Evolutionary conservation across 495 filamentous ascomycete genomes (phyloP), one percentile per base, ranked within the genome.

Genomic region (Baudoinia panamericana): DNA sequence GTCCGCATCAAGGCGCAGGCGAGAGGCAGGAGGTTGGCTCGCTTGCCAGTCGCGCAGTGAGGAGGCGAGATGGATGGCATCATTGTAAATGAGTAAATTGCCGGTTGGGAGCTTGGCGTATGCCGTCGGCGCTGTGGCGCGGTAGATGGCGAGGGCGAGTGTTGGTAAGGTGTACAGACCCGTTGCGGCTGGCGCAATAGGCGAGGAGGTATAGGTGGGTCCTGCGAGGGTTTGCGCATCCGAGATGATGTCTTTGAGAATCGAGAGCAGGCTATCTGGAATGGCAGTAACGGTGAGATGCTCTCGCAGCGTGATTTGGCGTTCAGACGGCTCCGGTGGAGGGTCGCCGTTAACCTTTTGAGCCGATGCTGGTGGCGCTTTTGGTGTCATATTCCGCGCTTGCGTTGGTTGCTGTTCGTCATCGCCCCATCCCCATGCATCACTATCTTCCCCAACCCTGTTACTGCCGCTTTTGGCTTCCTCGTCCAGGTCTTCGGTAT

Each of bases 31-130:
- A 61, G 73, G 58, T 16, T 65, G 61, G 15, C 56, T 48, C 37
- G 65, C 59, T n/a, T 73, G 56, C 30, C 84, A 65, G 10, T 72
- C 60, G n/a, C 66, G 63, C n/a, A 96, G 70, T 23, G 70, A 65
- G 39, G 82, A 76, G 0, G 83, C 70, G 2, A 97, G 69, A 51
- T 84, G 87, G 19, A 72, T 64, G 34, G 81, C 75, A 56, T 99
- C 90, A 52, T 99, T 96, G 58, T 96, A 99, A 30, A 94, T 68
- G 48, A 80, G 84, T 82, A 94, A 90, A 52, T 81, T 83, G 4
- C 84, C 84, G 19, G 76, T 72, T 15, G 63, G 58, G 4, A 36
- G 35, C 1, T 31, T 17, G 30, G 69, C 50, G 59, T 99, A 99
- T 55, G 82, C 84, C 8, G 76, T 73, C 3, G 84, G 75, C 4